A percentile compares a stretch with the other conserved stretches of the same genome.
phyloP scores from a whole-genome alignment of 1,284 basidiomycete species.

The Sporisorium sorghi region DNA sequence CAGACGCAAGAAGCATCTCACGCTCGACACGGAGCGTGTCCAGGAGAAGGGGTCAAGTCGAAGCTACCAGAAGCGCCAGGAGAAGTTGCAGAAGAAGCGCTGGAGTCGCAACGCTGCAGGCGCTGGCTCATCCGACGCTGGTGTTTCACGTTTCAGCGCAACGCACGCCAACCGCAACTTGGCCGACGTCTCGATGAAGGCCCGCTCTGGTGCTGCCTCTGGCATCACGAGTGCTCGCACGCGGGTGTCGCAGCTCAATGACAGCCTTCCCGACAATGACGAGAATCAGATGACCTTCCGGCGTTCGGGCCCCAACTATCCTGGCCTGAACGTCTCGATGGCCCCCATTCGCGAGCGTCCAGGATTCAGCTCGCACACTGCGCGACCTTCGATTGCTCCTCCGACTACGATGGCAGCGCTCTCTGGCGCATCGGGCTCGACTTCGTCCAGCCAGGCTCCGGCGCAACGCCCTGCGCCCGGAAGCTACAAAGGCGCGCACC shows the following conservation, averaged over 20 bases:
- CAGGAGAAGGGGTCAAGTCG: conserved; percentile 30
- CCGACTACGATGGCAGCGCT: neutral
- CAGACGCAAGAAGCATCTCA: conserved; percentile 11
- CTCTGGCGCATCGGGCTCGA: neutral
- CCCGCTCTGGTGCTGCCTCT: conserved; percentile 11
- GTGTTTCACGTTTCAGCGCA: conserved; percentile 12
- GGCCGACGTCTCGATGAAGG: conserved; percentile 41
- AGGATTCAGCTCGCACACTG: neutral
- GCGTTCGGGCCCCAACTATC: conserved; percentile 20
- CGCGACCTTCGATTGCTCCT: conserved; percentile 4
- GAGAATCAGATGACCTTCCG: conserved; percentile 35
- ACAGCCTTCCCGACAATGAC: conserved; percentile 37
- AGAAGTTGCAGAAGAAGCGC: conserved; percentile 21
- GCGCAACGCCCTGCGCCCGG: conserved; percentile 21
- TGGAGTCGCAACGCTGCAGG: conserved; percentile 14
- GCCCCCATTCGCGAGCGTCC: conserved; percentile 10
- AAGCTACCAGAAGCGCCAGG: conserved; percentile 25
- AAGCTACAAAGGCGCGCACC: conserved; percentile 46
- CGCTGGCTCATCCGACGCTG: conserved; percentile 3
- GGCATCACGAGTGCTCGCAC: conserved; percentile 23
- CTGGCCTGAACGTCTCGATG: conserved; percentile 21
- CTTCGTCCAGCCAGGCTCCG: conserved; percentile 2
- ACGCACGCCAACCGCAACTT: conserved; percentile 22
- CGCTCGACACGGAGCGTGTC: conserved; percentile 19
- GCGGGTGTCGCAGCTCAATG: conserved; percentile 34